These are phyloP conservation scores for Talaromyces proteolyticus DNA, from an alignment of 495 filamentous ascomycete genomes.

Conservation along the genomic window DNA sequence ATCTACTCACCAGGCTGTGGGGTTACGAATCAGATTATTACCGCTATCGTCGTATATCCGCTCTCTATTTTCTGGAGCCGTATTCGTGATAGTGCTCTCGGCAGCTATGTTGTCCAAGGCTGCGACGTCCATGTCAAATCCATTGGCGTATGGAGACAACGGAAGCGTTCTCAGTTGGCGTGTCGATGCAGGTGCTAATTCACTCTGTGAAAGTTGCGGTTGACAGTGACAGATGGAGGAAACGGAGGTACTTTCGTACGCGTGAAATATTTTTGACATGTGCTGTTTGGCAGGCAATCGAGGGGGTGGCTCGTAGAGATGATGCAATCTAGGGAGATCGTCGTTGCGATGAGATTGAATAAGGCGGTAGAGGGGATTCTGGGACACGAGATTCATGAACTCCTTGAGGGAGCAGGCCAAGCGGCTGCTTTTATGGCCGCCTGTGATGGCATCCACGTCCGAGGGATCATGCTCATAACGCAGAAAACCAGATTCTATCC, in stretches of 20 bases:
- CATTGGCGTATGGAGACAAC: background rate
- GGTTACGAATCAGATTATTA: conserved; percentile 1
- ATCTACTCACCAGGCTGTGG: conserved; percentile 1
- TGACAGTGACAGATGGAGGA: too few species aligned
- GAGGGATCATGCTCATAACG: background rate
- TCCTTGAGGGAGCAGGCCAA: background rate
- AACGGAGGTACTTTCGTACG: background rate
- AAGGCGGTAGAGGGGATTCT: background rate
- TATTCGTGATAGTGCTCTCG: background rate
- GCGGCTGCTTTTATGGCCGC: background rate
- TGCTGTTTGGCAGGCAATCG: too few species aligned
- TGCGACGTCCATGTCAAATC: background rate
- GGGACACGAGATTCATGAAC: background rate
- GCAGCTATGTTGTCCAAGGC: background rate
- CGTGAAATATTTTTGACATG: background rate
- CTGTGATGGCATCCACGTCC: too few species aligned
- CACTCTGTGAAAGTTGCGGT: background rate
- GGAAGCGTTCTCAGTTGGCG: background rate
- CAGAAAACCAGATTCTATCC: background rate
- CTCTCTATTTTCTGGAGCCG: background rate
- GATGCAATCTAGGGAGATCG: background rate
- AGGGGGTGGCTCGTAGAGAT: background rate
- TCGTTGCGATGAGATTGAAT: background rate
- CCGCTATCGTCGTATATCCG: background rate
- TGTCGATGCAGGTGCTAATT: background rate